phyloP scores from a whole-genome alignment of 805 yeast genomes.

The Grigorovia transvaalensis region DNA sequence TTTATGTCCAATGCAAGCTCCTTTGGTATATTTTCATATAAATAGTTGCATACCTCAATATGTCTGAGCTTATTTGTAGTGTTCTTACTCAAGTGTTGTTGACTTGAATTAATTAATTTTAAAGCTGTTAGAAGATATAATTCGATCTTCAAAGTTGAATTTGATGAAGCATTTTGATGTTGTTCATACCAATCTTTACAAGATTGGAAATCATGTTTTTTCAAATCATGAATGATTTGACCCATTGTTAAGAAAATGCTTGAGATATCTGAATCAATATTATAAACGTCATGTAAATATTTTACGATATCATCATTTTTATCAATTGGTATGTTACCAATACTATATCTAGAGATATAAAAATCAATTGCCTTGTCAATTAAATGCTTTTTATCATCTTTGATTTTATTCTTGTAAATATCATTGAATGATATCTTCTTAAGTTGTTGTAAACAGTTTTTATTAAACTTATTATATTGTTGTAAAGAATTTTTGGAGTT shows the following conservation, averaged over 20 bases:
- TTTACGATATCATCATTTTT: conserved; percentile 21
- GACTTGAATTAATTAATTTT: conserved; percentile 11
- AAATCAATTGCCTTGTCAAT: conserved; percentile 35
- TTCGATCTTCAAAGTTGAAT: conserved; percentile 17
- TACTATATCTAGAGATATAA: conserved; percentile 41
- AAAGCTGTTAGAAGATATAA: conserved; percentile 16
- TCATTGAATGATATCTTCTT: conserved; percentile 27
- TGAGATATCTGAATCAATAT: conserved; percentile 22
- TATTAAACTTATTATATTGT: conserved; percentile 22
- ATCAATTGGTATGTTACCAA: conserved; percentile 29
- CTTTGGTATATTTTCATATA: conserved; percentile 24
- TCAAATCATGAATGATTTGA: conserved; percentile 31
- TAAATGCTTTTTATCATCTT: conserved; percentile 13
- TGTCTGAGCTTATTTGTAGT: conserved; percentile 6
- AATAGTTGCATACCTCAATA: conserved; percentile 30
- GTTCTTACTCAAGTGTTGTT: neutral
- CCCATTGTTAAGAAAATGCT: conserved; percentile 34
- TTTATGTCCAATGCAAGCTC: conserved; percentile 30
- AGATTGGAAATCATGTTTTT: conserved; percentile 29
- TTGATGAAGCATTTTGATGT: neutral
- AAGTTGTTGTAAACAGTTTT: conserved; percentile 19
- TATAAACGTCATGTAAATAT: conserved; percentile 24
- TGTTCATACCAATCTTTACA: conserved; percentile 42
- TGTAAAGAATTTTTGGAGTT: conserved; percentile 20
- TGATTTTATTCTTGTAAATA: conserved; percentile 28